phyloP scores from a whole-genome alignment of 2,329 filamentous ascomycete genomes.

The Scytalidium lignicola region DNA sequence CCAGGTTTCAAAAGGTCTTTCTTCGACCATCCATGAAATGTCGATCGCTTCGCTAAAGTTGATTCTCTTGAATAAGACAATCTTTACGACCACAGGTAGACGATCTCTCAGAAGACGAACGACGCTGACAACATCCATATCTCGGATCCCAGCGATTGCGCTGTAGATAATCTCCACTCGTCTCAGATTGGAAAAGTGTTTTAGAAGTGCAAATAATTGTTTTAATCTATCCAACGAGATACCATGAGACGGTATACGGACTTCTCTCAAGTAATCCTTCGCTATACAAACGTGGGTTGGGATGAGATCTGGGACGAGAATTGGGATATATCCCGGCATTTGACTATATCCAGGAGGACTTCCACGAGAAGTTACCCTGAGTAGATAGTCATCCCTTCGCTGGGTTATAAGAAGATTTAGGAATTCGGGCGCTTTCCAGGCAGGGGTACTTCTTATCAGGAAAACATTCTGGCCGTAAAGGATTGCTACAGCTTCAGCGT shows the following conservation, averaged over 20 bases:
- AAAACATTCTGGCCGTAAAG: conserved; percentile 15
- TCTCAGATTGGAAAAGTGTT: conserved; percentile 14
- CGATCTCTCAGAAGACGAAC: conserved; percentile 12
- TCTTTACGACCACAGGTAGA: conserved; percentile 5
- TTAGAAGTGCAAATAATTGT: conserved; percentile 13
- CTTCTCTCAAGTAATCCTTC: conserved; percentile 8
- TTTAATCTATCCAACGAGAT: conserved; percentile 12
- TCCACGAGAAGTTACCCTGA: neutral
- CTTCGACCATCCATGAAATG: conserved; percentile 14
- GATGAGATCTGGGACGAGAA: neutral
- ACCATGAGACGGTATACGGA: conserved; percentile 13
- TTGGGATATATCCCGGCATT: neutral
- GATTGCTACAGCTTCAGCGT: conserved; percentile 10
- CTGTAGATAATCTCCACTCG: conserved; percentile 11
- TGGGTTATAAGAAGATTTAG: conserved; percentile 12
- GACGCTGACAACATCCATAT: conserved; percentile 14
- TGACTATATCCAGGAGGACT: neutral
- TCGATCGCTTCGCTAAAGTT: conserved; percentile 10
- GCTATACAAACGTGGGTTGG: conserved; percentile 7
- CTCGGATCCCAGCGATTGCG: conserved; percentile 5
- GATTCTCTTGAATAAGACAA: conserved; percentile 12
- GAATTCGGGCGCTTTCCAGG: conserved; percentile 9
- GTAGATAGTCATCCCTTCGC: neutral
- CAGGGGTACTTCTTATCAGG: conserved; percentile 11
- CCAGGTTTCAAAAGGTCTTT: conserved; percentile 13